Conservation (phyloP, 257 asterid species). For the Phtheirospermum japonicum region DNA sequence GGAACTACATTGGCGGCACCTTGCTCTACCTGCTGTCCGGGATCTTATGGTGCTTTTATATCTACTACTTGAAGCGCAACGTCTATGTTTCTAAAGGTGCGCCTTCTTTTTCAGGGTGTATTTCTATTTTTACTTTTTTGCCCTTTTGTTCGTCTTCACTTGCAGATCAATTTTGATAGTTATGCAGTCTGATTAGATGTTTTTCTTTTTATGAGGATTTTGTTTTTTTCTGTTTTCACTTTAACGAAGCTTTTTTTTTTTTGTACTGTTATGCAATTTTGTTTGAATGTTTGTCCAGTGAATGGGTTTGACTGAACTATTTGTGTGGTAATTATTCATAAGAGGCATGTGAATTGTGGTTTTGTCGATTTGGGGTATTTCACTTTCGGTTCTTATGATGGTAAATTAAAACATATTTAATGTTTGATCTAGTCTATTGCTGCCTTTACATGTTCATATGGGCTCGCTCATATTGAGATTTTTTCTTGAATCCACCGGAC, state of each 20-base stretch:
- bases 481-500: not conserved
- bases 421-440: conserved; percentile 6
- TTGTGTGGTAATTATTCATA: not conserved
- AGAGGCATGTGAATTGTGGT: conserved; percentile 3
- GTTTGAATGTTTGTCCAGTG: too few relatives aligned
- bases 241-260: not conserved
- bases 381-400: not conserved
- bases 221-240: not conserved
- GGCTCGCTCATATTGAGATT: not conserved
- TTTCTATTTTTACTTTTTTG: not conserved
- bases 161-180: not conserved
- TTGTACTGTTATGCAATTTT: too few relatives aligned
- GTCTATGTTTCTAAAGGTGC: conserved; percentile 76
- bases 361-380: conserved; percentile 10
- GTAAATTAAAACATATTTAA: not conserved
- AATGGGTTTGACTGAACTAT: too few relatives aligned
- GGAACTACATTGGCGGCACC: conserved; percentile 79
- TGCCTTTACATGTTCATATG: not conserved
- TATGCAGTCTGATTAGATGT: conserved; percentile 23
- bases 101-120: not conserved
- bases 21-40: conserved; percentile 66
- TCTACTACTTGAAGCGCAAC: conserved; percentile 72
- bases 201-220: conserved; percentile 5
- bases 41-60: conserved; percentile 71
- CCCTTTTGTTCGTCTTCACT: not conserved